Evolutionary conservation across 441 rosid genomes (phyloP), one percentile per base, ranked within the genome.

Genomic region (Lepidium campestre): DNA sequence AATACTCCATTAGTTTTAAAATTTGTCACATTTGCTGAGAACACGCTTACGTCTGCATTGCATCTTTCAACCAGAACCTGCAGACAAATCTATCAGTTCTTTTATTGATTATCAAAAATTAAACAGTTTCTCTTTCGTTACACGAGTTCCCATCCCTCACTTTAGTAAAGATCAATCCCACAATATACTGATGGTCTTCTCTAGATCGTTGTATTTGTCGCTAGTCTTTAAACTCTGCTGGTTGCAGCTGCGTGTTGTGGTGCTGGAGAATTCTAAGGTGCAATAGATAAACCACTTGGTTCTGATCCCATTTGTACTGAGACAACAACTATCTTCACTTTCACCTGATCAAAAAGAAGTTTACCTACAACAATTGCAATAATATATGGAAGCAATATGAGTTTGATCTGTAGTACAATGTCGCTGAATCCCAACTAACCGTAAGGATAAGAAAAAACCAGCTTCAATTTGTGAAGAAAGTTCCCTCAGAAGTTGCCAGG

Each of bases 401-500:
- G 31, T 13, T 40, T 1, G 18, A 31, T 1, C 18, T 57, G 17
- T 17, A 47, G 23, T 27, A 3, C 18, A 57, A 4, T 39, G 36
- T 40, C 13, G 18, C 17, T 4, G 48, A 47, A 36, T 57, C 48
- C 11, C 15, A 47, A 46, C 1, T 46, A 37, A 25, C 15, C 6
- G 15, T 7, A 3, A 18, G 9, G 22, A 42, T 36, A 17, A 25
- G 10, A 55, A 7, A 2, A 0, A 59, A 12, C 27, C 27, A 23
- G 34, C 7, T 7, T 2, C 6, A 47, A 0, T 29, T 9, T 0
- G 65, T 29, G 0, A 44, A 35, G 58, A 59, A 66, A 60, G 34
- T 29, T 29, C 77, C 73, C 77, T 73, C 77, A 73, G 77, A 73
- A 37, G 19, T 25, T 67, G 73, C 77, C 77, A 31, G 55, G 65